Evolutionary conservation across 1,139 yeast genomes (phyloP), one percentile per base, ranked within the genome.

Genomic region (Hansenula lynferdii): DNA sequence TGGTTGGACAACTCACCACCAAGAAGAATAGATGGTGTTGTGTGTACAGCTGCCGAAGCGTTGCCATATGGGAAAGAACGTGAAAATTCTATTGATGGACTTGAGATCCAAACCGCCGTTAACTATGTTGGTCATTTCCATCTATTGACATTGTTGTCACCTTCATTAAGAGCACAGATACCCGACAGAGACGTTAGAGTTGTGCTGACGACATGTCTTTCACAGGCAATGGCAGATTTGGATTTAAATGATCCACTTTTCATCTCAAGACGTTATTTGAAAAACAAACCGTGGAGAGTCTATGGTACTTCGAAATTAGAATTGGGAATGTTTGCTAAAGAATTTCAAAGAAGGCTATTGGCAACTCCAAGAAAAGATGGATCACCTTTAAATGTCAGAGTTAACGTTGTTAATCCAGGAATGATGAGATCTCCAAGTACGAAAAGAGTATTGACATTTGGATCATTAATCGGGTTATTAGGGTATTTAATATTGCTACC

Each of bases 1-100:
- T 92, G 97, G 97, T 69, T 92, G 43, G 96, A 92, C 60, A 89
- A 85, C 56, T 69, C 80, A 29, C 96, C 97, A 1, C 95, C 97
- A 7, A 70, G 98, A 50, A 64, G 98, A 41, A 67, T 92, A 39
- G 98, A 92, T 58, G 95, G 95, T 43, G 74, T 92, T 15, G 62
- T 92, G 6, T 85, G 96, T 55, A 80, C 90, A 62, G 97, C 97
- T 2, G 92, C 87, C 10, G 90, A 86, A 39, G 70, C 81, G 43
- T 65, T 80, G 37, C 97, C 98, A 0, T 67, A 77, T 29, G 77
- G 80, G 14, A 65, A 65, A 38, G 64, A 70, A 11, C 71, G 96
- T 42, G 75, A 74, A 41, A 70, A 79, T 9, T 78, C 95, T 2
- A 59, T 57, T 4, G 97, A 92, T 57, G 97, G 97, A 3, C 71